Base-by-base conservation (phyloP, 2,329 filamentous ascomycete genomes). In the Pleomassaria siparia region DNA sequence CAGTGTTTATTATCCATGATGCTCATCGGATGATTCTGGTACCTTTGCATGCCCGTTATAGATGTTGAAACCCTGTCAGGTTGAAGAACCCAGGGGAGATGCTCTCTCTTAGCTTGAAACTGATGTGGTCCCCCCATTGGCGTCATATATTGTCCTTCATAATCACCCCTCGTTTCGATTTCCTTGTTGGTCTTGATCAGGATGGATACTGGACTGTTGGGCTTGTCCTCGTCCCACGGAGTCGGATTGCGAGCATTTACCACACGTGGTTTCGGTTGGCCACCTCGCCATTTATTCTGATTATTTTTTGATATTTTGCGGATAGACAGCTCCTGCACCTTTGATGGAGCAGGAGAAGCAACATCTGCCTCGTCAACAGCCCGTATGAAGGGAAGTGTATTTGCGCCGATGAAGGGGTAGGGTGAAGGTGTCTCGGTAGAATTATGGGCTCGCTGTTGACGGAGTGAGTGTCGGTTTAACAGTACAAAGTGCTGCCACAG, bases 401-500 rank as follows among this genome's bases (percentile, higher is more conserved):
- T n/a, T n/a, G n/a, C n/a, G n/a, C n/a, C n/a, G n/a, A n/a, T n/a
- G n/a, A n/a, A n/a, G n/a, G n/a, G n/a, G n/a, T n/a, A n/a, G n/a
- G n/a, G n/a, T n/a, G n/a, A n/a, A n/a, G 29, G 35, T 3, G n/a
- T 37, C 35, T 37, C 35, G 15, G 55, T 51, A 16, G 58, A 56
- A 32, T 59, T 60, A 4, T 49, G 51, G 9, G 53, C 51, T 33
- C 55, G 60, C 37, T 50, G 56, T 16, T 53, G 59, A 33, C 40
- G 49, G 35, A 43, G 39, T 22, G 44, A 30, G 18, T 40, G 43
- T 43, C 46, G 43, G 29, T 43, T 46, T 11, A 61, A 58, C 22
- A 52, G 45, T 40, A 65, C 49, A 44, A 70, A 70, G 29, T 69
- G 59, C 51, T 67, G 66, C 64, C 63, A 70, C 21, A 71, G 55